These are phyloP conservation scores for Prunus mongolica DNA, from an alignment of 306 rosid species.

Conservation along the genomic window DNA sequence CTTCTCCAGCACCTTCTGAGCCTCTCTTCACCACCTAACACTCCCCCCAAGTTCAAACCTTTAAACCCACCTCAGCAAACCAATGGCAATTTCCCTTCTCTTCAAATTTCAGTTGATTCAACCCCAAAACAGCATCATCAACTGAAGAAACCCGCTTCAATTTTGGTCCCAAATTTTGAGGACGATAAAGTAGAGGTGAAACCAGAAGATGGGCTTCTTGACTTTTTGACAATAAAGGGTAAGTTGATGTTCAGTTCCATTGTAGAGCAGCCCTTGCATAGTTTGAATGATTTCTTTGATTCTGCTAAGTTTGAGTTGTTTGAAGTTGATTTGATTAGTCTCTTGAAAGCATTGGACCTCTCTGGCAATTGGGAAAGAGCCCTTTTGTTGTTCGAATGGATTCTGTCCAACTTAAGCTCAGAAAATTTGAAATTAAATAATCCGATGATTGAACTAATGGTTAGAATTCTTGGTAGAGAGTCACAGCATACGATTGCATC, in stretches of 20 bases:
- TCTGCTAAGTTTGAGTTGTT: slow-evolving; percentile 56
- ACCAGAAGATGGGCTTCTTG: slow-evolving; percentile 34
- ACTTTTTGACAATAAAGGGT: slow-evolving; percentile 60
- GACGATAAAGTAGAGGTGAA: slow-evolving; percentile 15
- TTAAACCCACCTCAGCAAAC: slow-evolving; percentile 25
- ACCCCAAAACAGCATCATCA: slow-evolving; percentile 10
- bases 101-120: slow-evolving; percentile 31
- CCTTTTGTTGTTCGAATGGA: slow-evolving; percentile 76
- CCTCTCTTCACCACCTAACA: slow-evolving; percentile 49
- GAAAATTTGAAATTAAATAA: slow-evolving; percentile 51
- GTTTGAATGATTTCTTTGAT: slow-evolving; percentile 51
- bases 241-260: slow-evolving; percentile 62
- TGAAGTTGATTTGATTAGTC: slow-evolving; percentile 60
- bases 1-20: slow-evolving; percentile 76
- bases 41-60: slow-evolving; percentile 31
- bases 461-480: slow-evolving; percentile 78
- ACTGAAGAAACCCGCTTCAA: slow-evolving; percentile 34
- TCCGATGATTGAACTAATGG: slow-evolving; percentile 67
- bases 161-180: slow-evolving; percentile 23
- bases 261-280: slow-evolving; percentile 47
- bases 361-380: slow-evolving; percentile 83
- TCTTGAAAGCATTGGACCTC: slow-evolving; percentile 71
- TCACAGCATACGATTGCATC: slow-evolving; percentile 81
- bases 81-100: slow-evolving; percentile 37
- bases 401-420: slow-evolving; percentile 40